Percentiles rank a stretch among this genome's conserved stretches.
phyloP scores from a whole-genome alignment of 148 eudicot genomes.

The Tetragonia tetragonoides region DNA sequence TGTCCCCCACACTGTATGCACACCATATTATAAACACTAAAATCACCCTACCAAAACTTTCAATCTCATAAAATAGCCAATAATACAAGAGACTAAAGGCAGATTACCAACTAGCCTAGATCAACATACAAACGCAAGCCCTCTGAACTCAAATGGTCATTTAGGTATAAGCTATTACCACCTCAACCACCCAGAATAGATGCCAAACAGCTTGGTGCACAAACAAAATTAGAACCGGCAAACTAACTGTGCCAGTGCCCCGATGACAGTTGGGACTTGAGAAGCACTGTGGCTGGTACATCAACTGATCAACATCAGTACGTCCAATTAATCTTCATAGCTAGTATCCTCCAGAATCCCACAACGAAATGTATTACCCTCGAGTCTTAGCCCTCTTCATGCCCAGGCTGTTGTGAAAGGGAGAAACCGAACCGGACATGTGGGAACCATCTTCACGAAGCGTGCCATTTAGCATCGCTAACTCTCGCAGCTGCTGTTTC shows the following conservation, averaged over 20 bases:
- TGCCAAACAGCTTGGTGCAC: constrained; percentile 25
- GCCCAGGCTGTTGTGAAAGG: constrained; percentile 86
- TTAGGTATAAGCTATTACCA: constrained; percentile 20
- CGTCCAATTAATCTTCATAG: constrained; percentile 20
- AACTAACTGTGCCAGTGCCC: constrained; percentile 30
- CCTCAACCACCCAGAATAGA: constrained; percentile 22
- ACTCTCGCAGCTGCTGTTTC: constrained; percentile 90
- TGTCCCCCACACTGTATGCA: constrained; percentile 29
- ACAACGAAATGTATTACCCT: constrained; percentile 33
- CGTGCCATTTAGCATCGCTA: constrained; percentile 90
- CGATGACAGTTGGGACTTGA: constrained; percentile 24
- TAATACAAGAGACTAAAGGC: constrained; percentile 22
- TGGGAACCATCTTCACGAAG: constrained; percentile 81
- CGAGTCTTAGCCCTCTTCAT: constrained; percentile 95
- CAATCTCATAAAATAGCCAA: constrained; percentile 20
- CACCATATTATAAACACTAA: constrained; percentile 22
- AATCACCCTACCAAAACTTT: constrained; percentile 36
- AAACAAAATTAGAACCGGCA: constrained; percentile 24
- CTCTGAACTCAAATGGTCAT: constrained; percentile 27
- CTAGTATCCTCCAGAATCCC: constrained; percentile 16
- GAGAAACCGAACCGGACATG: constrained; percentile 94
- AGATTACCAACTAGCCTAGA: constrained; percentile 25
- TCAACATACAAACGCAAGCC: constrained; percentile 34
- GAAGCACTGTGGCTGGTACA: constrained; percentile 29
- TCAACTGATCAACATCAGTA: constrained; percentile 20